These are phyloP conservation scores for Echeveria elegans DNA, from an alignment of 164 flowering plant genomes.

Conservation along the genomic window DNA sequence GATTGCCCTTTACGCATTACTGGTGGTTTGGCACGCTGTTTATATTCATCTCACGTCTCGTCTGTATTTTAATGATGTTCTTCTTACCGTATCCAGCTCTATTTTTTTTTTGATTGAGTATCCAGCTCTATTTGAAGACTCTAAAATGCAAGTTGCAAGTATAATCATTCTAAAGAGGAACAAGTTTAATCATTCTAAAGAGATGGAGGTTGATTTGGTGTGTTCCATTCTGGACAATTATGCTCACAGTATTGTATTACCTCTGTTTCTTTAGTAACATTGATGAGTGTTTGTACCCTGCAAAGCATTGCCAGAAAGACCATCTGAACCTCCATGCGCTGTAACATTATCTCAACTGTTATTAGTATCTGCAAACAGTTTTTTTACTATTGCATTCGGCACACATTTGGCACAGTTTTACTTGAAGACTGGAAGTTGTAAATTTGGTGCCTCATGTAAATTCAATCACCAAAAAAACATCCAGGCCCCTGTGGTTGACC, in stretches of 20 bases:
- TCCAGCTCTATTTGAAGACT: conserved; percentile 89
- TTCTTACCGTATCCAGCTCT: conserved; percentile 32
- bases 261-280: background rate
- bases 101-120: no score
- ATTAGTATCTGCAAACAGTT: no score
- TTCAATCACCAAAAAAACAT: conserved; percentile 90
- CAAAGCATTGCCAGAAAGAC: conserved; percentile 83
- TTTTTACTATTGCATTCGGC: background rate
- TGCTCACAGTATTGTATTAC: background rate
- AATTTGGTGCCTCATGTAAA: conserved; percentile 77
- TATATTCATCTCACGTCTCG: conserved; percentile 1
- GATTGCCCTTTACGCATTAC: conserved; percentile 82
- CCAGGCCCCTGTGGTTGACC: conserved; percentile 28
- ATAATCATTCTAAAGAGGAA: conserved; percentile 70
- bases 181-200: conserved; percentile 94
- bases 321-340: conserved; percentile 76
- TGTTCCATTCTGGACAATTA: conserved; percentile 8
- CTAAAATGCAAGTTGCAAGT: conserved; percentile 88
- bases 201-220: conserved; percentile 31
- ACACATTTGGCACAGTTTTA: conserved; percentile 46
- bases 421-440: conserved; percentile 87
- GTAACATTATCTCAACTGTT: conserved; percentile 33
- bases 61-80: background rate
- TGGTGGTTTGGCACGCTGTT: background rate
- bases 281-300: background rate